These are phyloP conservation scores for Aegilops bicornis DNA, from an alignment of 176 grass and related monocot genomes.

Conservation along the genomic window DNA sequence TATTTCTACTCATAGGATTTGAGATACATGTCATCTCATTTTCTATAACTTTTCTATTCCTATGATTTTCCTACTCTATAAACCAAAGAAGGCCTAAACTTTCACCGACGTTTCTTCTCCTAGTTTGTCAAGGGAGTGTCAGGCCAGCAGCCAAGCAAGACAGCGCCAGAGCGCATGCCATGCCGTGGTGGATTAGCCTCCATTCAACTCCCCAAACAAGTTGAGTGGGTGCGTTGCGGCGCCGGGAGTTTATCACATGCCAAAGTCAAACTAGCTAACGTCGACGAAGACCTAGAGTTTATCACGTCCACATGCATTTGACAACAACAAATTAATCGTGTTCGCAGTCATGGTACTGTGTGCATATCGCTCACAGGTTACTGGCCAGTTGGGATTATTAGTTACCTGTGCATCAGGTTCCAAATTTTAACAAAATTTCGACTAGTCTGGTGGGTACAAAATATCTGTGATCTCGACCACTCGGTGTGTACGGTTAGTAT, in stretches of 20 bases:
- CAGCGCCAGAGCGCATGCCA: background rate
- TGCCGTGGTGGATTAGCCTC: background rate
- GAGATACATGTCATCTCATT: too few species aligned
- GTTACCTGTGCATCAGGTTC: too few species aligned
- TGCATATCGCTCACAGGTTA: background rate
- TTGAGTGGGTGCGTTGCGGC: background rate
- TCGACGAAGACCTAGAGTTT: background rate
- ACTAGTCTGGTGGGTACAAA: too few species aligned
- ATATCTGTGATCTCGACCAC: too few species aligned
- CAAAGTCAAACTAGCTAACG: background rate
- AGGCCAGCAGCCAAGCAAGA: background rate
- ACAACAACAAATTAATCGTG: background rate
- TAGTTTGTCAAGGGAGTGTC: background rate
- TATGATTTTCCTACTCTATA: too few species aligned
- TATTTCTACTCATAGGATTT: too few species aligned
- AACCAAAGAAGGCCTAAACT: too few species aligned
- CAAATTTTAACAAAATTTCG: too few species aligned
- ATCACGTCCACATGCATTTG: background rate
- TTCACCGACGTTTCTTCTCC: too few species aligned
- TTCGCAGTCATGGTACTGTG: background rate
- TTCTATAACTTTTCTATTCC: too few species aligned
- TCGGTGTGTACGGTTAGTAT: too few species aligned
- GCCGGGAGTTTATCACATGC: background rate
- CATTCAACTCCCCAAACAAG: background rate
- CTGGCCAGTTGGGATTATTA: too few species aligned